A percentile compares a stretch with the other conserved stretches of the same genome.
Conservation (phyloP, 2,329 filamentous ascomycete genomes). For the Chalaropsis thielavioides region DNA sequence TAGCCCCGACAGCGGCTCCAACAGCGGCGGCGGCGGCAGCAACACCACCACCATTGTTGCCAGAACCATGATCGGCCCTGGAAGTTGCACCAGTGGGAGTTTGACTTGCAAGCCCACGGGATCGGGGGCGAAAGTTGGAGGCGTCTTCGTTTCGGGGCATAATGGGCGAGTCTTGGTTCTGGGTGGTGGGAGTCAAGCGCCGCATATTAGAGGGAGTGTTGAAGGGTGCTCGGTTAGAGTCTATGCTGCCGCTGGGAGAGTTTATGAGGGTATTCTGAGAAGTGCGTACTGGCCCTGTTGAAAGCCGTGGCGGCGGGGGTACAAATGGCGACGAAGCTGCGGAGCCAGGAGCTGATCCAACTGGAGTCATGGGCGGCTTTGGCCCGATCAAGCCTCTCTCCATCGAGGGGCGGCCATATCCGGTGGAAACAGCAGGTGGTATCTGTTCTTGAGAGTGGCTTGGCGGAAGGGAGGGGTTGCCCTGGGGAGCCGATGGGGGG, state of each 20-base stretch:
- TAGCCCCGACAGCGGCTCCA: not conserved
- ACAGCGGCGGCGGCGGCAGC: constrained; percentile 1
- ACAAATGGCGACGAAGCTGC: constrained; percentile 23
- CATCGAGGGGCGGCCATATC: constrained; percentile 15
- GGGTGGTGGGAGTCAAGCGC: constrained; percentile 36
- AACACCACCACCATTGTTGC: constrained; percentile 21
- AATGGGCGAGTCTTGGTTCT: constrained; percentile 41
- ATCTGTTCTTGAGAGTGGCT: constrained; percentile 1
- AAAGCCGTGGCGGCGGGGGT: constrained; percentile 28
- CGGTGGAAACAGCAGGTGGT: constrained; percentile 10
- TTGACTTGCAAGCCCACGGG: constrained; percentile 33
- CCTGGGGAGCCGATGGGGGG: constrained; percentile 10
- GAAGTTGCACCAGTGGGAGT: constrained; percentile 25
- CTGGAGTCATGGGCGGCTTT: constrained; percentile 16
- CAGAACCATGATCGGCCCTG: not conserved
- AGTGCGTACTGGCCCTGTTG: constrained; percentile 22
- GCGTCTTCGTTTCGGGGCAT: constrained; percentile 36
- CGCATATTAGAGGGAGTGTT: constrained; percentile 30
- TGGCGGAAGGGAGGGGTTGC: constrained; percentile 25
- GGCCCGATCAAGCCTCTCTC: constrained; percentile 12
- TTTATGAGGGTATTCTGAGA: constrained; percentile 21
- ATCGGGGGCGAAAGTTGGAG: constrained; percentile 36
- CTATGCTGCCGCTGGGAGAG: constrained; percentile 39
- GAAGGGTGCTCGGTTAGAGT: constrained; percentile 31
- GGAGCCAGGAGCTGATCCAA: constrained; percentile 13